Evolutionary conservation across 352 stramenopile genomes (phyloP).

Genomic region (Phytopythium boreale): DNA sequence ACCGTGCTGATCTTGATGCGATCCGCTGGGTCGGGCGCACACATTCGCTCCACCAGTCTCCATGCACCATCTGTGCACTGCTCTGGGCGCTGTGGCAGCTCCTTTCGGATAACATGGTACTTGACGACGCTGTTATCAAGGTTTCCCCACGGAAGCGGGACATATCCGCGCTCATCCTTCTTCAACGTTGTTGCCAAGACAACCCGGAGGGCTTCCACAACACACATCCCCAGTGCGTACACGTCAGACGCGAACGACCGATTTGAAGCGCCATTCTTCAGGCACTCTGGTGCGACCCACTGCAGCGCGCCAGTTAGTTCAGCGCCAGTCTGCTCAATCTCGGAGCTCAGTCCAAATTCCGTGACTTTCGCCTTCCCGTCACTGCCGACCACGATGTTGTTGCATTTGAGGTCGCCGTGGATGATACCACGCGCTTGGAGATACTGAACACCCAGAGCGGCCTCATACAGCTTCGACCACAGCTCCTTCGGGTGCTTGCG

Average conservation of each 20-base stretch:
- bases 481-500: background rate
- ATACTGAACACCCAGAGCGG: background rate
- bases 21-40: background rate
- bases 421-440: constrained; percentile 1
- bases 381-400: background rate
- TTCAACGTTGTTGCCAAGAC: background rate
- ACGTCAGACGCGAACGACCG: constrained; percentile 14
- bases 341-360: background rate
- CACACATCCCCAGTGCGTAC: constrained; percentile 15
- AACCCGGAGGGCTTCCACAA: constrained; percentile 11
- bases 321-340: constrained; percentile 1
- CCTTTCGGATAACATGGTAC: background rate
- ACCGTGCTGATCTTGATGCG: background rate
- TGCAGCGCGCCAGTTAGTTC: constrained; percentile 5
- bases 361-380: background rate
- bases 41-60: background rate
- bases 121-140: background rate
- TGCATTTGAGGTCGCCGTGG: constrained; percentile 5
- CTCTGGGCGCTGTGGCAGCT: background rate
- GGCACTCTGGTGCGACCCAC: constrained; percentile 15
- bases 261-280: background rate
- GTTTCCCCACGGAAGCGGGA: background rate
- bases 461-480: background rate
- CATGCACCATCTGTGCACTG: background rate
- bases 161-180: background rate